A percentile compares a stretch with the other conserved stretches of the same genome.
phyloP scores from a whole-genome alignment of 768 basidiomycete genomes.

The Trametes villosa region DNA sequence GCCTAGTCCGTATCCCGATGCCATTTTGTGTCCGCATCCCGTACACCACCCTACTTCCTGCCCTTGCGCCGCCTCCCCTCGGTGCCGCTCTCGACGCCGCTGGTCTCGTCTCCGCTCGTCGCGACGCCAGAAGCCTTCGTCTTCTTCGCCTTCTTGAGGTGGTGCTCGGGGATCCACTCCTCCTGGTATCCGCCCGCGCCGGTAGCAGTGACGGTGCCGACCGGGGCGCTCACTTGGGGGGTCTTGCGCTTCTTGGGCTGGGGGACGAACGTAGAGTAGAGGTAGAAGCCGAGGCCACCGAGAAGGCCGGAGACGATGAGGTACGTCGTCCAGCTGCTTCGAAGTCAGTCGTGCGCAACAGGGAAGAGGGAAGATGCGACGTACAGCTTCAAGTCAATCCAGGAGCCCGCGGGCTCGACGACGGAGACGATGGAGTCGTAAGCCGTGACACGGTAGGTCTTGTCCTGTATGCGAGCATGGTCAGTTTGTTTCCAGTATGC shows the following conservation, averaged over 20 bases:
- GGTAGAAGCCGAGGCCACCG: constrained; percentile 64
- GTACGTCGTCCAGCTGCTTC: constrained; percentile 67
- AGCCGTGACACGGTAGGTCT: constrained; percentile 63
- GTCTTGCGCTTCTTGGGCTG: constrained; percentile 62
- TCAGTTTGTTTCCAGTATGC: not conserved
- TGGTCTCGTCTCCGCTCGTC: constrained; percentile 65
- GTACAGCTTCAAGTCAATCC: constrained; percentile 82
- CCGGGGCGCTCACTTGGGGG: constrained; percentile 54
- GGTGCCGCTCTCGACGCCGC: constrained; percentile 46
- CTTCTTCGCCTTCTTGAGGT: constrained; percentile 71
- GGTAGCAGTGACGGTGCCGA: constrained; percentile 62
- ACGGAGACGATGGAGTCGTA: constrained; percentile 79
- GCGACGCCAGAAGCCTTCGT: constrained; percentile 60
- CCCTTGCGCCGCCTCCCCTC: constrained; percentile 55
- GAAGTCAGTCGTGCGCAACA: constrained; percentile 4
- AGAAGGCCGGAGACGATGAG: constrained; percentile 66
- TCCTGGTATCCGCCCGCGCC: constrained; percentile 78
- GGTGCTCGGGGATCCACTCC: constrained; percentile 93
- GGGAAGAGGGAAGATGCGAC: constrained; percentile 33
- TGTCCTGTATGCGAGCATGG: constrained; percentile 44
- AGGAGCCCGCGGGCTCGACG: constrained; percentile 77
- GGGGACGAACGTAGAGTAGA: constrained; percentile 69
- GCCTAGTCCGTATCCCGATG: constrained; percentile 3
- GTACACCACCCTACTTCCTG: constrained; percentile 46
- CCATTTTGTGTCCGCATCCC: constrained; percentile 15